Conservation (phyloP, 305 asterid genomes). For the Fraxinus paxiana region DNA sequence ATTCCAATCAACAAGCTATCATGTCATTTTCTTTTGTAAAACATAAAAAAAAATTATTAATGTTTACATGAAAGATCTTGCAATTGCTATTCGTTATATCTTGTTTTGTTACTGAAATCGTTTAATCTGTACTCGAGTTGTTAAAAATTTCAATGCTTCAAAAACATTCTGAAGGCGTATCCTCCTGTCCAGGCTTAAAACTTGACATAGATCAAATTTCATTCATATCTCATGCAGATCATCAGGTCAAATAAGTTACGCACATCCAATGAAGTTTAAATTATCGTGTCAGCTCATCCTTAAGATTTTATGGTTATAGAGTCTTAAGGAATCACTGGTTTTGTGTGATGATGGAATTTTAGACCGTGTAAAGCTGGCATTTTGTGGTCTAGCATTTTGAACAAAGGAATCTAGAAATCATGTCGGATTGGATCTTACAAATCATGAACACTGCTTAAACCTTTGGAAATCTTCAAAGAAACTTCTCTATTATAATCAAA, state of each 20-base stretch:
- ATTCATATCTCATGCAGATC: not conserved
- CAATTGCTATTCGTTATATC: not conserved
- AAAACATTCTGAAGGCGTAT: not conserved
- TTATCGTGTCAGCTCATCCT: not conserved
- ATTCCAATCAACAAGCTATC: conserved; percentile 3
- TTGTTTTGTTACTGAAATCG: not conserved
- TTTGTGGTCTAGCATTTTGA: not conserved
- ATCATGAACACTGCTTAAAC: not conserved
- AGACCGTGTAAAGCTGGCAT: not conserved
- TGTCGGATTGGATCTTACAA: not conserved
- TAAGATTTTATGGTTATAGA: not conserved
- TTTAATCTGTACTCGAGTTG: not conserved
- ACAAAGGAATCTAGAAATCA: not conserved
- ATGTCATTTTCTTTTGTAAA: not conserved
- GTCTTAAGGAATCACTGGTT: not conserved
- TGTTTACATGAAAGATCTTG: not conserved
- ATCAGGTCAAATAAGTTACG: not conserved
- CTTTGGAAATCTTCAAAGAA: not conserved
- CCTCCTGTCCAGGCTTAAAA: not conserved
- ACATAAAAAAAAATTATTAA: not conserved
- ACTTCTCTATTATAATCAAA: not conserved
- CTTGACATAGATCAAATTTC: not conserved
- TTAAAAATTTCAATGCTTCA: not conserved
- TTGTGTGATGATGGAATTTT: not conserved
- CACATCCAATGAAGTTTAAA: not conserved